phyloP scores from a whole-genome alignment of 2,329 filamentous ascomycete genomes.

The Verticillium isaacii region DNA sequence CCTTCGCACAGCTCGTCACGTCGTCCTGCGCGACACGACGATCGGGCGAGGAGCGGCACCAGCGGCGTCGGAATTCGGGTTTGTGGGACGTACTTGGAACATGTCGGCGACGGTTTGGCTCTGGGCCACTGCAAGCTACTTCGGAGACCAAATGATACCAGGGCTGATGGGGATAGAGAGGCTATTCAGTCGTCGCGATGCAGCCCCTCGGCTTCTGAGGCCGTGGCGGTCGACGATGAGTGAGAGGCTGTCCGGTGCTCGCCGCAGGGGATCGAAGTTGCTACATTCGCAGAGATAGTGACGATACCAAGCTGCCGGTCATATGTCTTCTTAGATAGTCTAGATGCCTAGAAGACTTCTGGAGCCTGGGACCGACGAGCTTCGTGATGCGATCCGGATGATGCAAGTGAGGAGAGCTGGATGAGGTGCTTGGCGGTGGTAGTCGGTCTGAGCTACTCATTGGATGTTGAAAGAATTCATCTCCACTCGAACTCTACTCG shows the following conservation, averaged over 20 bases:
- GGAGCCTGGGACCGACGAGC: not conserved
- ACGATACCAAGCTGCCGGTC: too few species aligned
- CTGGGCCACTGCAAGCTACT: slow-evolving; percentile 17
- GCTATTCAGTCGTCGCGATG: too few species aligned
- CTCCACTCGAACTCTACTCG: not conserved
- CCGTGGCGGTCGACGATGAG: too few species aligned
- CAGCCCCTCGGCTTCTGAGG: too few species aligned
- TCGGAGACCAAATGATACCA: not conserved
- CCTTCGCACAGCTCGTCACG: not conserved
- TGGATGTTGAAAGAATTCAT: not conserved
- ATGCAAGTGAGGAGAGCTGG: not conserved
- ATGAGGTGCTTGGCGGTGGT: not conserved
- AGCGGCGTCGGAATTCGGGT: too few species aligned
- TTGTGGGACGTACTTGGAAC: slow-evolving; percentile 15
- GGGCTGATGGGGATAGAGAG: too few species aligned
- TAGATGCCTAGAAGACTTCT: not conserved
- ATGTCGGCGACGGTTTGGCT: slow-evolving; percentile 24
- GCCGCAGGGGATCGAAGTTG: too few species aligned
- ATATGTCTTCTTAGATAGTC: not conserved
- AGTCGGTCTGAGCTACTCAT: not conserved
- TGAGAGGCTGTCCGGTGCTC: too few species aligned
- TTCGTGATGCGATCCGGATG: not conserved
- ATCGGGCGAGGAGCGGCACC: too few species aligned
- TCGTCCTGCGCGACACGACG: not conserved
- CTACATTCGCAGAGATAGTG: not conserved